These are phyloP conservation scores for Metarhizium anisopliae DNA, from an alignment of 2,329 filamentous ascomycete genomes.

Conservation along the genomic window DNA sequence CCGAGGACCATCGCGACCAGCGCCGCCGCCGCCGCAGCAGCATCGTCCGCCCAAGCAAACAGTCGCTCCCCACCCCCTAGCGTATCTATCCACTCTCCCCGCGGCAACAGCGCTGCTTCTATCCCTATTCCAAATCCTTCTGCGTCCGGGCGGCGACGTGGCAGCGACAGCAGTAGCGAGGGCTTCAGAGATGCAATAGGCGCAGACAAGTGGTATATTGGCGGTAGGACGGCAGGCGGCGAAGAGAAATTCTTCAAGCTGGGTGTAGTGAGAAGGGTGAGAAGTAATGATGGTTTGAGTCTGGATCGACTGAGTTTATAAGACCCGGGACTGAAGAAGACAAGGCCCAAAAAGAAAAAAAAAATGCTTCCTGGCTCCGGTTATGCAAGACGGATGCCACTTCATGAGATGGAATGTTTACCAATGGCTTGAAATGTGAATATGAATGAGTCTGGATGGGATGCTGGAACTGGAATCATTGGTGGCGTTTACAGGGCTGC, in stretches of 20 bases:
- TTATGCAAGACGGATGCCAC: background rate
- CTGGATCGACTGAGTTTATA: conserved; percentile 67
- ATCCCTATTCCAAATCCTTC: conserved; percentile 32
- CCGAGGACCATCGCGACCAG: conserved; percentile 14
- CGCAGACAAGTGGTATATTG: conserved; percentile 75
- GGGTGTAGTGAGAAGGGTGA: conserved; percentile 62
- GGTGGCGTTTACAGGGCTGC: conserved; percentile 3
- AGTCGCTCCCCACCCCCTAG: conserved; percentile 17
- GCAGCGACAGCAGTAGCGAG: conserved; percentile 67
- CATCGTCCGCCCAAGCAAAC: conserved; percentile 14
- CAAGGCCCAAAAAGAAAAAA: background rate
- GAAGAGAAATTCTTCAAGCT: conserved; percentile 77
- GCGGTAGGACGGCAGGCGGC: conserved; percentile 64
- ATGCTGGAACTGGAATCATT: background rate
- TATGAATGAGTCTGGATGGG: background rate
- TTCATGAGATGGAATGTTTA: background rate
- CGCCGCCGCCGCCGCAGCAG: conserved; percentile 6
- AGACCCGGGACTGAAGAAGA: conserved; percentile 13
- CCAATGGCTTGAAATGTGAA: background rate
- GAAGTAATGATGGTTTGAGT: conserved; percentile 66
- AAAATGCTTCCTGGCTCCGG: background rate
- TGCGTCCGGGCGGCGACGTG: conserved; percentile 40
- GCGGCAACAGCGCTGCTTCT: conserved; percentile 12
- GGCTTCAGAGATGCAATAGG: conserved; percentile 66
- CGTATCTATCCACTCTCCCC: conserved; percentile 21